phyloP scores from a whole-genome alignment of 1,139 yeast genomes.

The Suhomyces ambrosiae region DNA sequence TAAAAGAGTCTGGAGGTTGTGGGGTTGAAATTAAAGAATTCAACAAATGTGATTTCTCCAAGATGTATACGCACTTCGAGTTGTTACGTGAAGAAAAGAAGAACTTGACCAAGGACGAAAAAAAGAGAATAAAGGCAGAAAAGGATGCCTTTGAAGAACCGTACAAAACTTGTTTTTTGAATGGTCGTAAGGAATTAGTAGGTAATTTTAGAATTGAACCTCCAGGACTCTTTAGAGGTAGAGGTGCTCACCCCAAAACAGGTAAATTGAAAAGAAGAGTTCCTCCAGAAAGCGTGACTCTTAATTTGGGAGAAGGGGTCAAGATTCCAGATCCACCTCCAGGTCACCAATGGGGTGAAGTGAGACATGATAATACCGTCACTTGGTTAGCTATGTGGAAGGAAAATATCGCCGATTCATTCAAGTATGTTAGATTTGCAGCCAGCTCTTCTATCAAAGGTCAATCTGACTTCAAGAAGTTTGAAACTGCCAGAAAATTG shows the following conservation, averaged over 20 bases:
- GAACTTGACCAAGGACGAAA: slow-evolving; percentile 65
- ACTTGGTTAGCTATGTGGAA: slow-evolving; percentile 98
- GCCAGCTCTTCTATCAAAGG: slow-evolving; percentile 92
- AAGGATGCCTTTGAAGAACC: slow-evolving; percentile 79
- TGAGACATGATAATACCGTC: slow-evolving; percentile 85
- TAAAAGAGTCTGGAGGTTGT: slow-evolving; percentile 70
- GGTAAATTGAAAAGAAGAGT: slow-evolving; percentile 86
- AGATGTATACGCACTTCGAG: slow-evolving; percentile 75
- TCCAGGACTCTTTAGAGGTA: slow-evolving; percentile 92
- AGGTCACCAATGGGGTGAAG: slow-evolving; percentile 91
- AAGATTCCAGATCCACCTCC: slow-evolving; percentile 79
- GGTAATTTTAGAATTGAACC: slow-evolving; percentile 96
- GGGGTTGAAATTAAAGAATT: slow-evolving; percentile 58
- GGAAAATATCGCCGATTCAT: slow-evolving; percentile 82
- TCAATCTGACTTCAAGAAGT: slow-evolving; percentile 85
- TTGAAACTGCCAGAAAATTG: slow-evolving; percentile 88
- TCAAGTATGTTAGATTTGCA: slow-evolving; percentile 88
- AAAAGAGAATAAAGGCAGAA: slow-evolving; percentile 69
- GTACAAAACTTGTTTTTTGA: slow-evolving; percentile 74
- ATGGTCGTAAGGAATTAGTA: slow-evolving; percentile 88
- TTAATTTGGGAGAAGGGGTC: slow-evolving; percentile 76
- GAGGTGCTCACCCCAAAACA: slow-evolving; percentile 96
- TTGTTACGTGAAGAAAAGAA: slow-evolving; percentile 72
- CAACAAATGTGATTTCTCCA: slow-evolving; percentile 73
- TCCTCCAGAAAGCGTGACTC: slow-evolving; percentile 82